Conservation (phyloP, 2,329 filamentous ascomycete species). For the Fusarium sp. region DNA sequence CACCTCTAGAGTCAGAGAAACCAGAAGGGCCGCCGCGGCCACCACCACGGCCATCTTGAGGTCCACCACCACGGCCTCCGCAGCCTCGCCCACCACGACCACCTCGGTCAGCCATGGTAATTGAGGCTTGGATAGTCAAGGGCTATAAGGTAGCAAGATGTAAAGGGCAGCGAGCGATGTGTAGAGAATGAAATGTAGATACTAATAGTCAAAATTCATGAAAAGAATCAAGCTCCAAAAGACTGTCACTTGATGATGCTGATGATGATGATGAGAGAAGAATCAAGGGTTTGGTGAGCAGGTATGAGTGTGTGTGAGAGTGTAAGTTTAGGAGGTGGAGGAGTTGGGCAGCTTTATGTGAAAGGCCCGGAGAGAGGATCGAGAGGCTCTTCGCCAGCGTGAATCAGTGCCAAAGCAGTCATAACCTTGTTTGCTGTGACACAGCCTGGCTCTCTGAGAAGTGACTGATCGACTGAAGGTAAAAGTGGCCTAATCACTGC, state of each 20-base stretch:
- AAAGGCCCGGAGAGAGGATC: not conserved
- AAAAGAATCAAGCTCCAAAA: not conserved
- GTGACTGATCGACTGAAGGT: not conserved
- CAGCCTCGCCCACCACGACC: conserved; percentile 38
- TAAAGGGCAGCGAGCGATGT: not conserved
- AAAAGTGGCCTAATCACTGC: not conserved
- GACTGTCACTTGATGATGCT: not conserved
- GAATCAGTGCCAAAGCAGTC: conserved; percentile 2
- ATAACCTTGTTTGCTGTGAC: not conserved
- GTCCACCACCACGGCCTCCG: conserved; percentile 24
- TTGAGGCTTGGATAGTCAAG: not conserved
- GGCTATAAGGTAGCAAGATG: not conserved
- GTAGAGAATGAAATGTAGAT: not conserved
- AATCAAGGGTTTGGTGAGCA: not conserved
- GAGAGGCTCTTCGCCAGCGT: not conserved
- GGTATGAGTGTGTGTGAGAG: not conserved
- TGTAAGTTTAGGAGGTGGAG: not conserved
- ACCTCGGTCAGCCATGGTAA: conserved; percentile 42
- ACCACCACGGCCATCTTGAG: conserved; percentile 30
- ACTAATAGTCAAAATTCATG: not conserved
- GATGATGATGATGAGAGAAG: no score
- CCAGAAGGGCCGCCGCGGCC: conserved; percentile 14
- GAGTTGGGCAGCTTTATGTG: conserved; percentile 3
- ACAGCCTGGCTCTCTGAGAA: not conserved
- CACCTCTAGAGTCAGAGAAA: conserved; percentile 27